Evolutionary conservation across 805 yeast genomes (phyloP), one percentile per base, ranked within the genome.

Genomic region (Candida khao-thaluensis): DNA sequence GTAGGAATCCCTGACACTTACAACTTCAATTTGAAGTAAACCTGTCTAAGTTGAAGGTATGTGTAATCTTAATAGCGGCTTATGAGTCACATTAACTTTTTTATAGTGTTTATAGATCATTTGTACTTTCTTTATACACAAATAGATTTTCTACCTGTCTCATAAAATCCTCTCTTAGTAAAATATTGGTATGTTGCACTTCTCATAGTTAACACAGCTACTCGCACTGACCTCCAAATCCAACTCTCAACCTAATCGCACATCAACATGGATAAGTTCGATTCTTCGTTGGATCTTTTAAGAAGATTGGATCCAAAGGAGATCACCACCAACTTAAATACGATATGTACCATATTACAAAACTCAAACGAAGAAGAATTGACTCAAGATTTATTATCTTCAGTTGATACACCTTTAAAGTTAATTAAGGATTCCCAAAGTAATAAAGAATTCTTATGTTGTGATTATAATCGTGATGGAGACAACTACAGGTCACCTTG

Each of bases 381-480:
- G 23, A 95, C 96, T 2, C 95, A 85, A 57, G 99, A 91, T 48
- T 70, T 91, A 43, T 69, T 91, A 35, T 77, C 95, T 4, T 76
- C 93, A 0, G 89, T 91, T 9, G 99, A 91, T 62, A 81, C 83
- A 37, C 98, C 98, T 17, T 69, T 91, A 50, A 63, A 67, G 27
- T 66, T 77, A 30, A 54, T 66, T 33, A 64, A 65, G 25, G 83
- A 89, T 56, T 50, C 54, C 7, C 62, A 64, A 18, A 57, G 77
- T 10, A 85, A 85, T 8, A 84, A 84, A 61, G 76, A 74, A 42
- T 91, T 72, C 57, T 72, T 91, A 41, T 77, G 90, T 37, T 91
- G 98, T 64, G 99, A 91, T 60, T 91, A 91, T 60, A 91, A 91
- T 62, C 75, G 99, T 50, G 99, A 91, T 56, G 90, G 95, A 6